Conservation (phyloP, 306 rosid species). For the Ammopiptanthus mongolicus region DNA sequence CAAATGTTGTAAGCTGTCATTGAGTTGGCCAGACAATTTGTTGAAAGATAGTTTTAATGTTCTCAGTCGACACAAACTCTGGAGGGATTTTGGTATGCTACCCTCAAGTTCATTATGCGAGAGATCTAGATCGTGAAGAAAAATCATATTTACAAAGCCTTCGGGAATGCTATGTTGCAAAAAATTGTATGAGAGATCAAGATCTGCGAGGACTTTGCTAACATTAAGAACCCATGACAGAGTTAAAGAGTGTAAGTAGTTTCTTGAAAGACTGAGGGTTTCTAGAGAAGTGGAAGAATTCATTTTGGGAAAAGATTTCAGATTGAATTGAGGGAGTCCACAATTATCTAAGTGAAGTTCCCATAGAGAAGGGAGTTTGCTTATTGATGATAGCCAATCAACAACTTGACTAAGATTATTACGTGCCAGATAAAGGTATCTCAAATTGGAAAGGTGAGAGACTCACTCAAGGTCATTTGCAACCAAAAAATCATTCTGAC, state of each 20-base stretch:
- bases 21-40: conserved; percentile 12
- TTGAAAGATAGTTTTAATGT: background rate
- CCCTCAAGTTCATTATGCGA: background rate
- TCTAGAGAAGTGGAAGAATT: conserved; percentile 17
- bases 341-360: background rate
- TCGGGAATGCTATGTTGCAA: conserved; percentile 20
- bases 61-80: background rate
- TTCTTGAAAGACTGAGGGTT: background rate
- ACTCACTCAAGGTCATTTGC: conserved; percentile 21
- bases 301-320: background rate
- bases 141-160: conserved; percentile 11
- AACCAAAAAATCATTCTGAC: accelerated
- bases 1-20: conserved; percentile 4
- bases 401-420: background rate
- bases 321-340: background rate
- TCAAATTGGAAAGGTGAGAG: conserved; percentile 23
- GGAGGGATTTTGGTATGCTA: conserved; percentile 16
- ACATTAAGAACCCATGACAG: conserved; percentile 15
- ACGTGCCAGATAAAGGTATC: background rate
- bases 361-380: background rate
- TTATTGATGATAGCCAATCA: conserved; percentile 20
- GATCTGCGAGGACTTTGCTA: background rate
- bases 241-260: background rate
- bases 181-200: background rate
- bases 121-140: conserved; percentile 18